Evolutionary conservation across 225 moss, liverwort and hornwort genomes (phyloP).

Genomic region (Neckera pumila): DNA sequence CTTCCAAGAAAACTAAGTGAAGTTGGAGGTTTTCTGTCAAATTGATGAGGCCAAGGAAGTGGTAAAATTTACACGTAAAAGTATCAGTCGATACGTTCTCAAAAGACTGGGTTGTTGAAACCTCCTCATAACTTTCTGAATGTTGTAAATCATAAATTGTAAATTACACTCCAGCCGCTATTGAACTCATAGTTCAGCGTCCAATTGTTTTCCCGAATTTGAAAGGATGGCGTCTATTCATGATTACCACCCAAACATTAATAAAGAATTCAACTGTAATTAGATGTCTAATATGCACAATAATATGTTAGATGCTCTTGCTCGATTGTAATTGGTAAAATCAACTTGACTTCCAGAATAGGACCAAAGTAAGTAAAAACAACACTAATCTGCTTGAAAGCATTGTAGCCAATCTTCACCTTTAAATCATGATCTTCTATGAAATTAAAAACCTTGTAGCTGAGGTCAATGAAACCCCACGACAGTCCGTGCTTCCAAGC

Average conservation of each 20-base stretch:
- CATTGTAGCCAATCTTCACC: slow-evolving; percentile 71
- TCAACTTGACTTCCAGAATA: not conserved
- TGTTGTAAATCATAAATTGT: slow-evolving; percentile 43
- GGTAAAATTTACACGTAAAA: not conserved
- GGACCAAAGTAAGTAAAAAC: not conserved
- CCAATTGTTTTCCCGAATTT: slow-evolving; percentile 93
- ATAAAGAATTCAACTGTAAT: too few relatives aligned
- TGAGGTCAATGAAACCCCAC: slow-evolving; percentile 64
- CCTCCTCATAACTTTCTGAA: not conserved
- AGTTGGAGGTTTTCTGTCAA: not conserved
- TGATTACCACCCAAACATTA: not conserved
- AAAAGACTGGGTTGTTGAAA: not conserved
- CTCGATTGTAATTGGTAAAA: not conserved
- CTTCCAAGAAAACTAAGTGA: not conserved
- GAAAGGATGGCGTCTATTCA: slow-evolving; percentile 63
- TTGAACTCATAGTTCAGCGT: slow-evolving; percentile 63
- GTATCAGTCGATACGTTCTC: not conserved
- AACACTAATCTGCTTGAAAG: slow-evolving; percentile 41
- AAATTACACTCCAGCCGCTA: slow-evolving; percentile 63
- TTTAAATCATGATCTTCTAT: slow-evolving; percentile 91
- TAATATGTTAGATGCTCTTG: not conserved
- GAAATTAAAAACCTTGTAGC: slow-evolving; percentile 83
- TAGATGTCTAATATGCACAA: not conserved
- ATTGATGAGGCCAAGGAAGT: not conserved
- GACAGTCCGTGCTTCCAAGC: slow-evolving; percentile 34